Conservation (phyloP, 768 basidiomycete genomes). For the Baorangia bicolor region DNA sequence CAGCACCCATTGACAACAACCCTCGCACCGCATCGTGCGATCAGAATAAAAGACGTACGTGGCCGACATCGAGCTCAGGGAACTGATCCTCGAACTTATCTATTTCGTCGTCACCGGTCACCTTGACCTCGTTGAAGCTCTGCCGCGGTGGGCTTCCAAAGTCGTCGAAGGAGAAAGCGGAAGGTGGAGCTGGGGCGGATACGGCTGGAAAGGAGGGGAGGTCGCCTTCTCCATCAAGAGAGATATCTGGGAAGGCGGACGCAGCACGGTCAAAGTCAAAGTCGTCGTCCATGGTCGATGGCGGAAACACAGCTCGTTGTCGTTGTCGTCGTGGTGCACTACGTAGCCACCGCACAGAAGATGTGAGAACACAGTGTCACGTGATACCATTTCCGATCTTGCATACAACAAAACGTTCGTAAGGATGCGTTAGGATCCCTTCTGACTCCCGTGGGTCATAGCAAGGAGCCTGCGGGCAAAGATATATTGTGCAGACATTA, state of each 20-base stretch:
- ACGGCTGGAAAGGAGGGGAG: constrained; percentile 42
- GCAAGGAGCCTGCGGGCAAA: no score
- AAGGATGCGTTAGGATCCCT: no score
- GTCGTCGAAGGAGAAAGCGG: constrained; percentile 64
- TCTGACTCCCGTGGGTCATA: no score
- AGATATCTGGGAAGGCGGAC: constrained; percentile 83
- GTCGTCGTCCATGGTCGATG: constrained; percentile 36
- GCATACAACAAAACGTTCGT: no score
- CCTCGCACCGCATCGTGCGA: not conserved
- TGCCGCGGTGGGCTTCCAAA: constrained; percentile 52
- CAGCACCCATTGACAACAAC: constrained; percentile 12
- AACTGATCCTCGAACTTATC: constrained; percentile 85
- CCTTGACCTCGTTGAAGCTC: constrained; percentile 58
- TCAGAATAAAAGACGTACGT: constrained; percentile 30
- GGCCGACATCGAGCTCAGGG: constrained; percentile 67
- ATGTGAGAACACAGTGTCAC: not conserved
- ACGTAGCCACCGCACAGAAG: not conserved
- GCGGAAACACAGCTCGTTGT: not conserved
- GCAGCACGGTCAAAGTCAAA: constrained; percentile 84
- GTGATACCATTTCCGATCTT: constrained; percentile 4
- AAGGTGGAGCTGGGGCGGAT: constrained; percentile 31
- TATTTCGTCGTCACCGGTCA: constrained; percentile 83
- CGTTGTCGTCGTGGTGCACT: not conserved
- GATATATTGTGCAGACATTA: no score
- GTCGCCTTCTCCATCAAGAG: constrained; percentile 64